Conservation (phyloP, 2,329 filamentous ascomycete genomes). For the Penicillium sp. region DNA sequence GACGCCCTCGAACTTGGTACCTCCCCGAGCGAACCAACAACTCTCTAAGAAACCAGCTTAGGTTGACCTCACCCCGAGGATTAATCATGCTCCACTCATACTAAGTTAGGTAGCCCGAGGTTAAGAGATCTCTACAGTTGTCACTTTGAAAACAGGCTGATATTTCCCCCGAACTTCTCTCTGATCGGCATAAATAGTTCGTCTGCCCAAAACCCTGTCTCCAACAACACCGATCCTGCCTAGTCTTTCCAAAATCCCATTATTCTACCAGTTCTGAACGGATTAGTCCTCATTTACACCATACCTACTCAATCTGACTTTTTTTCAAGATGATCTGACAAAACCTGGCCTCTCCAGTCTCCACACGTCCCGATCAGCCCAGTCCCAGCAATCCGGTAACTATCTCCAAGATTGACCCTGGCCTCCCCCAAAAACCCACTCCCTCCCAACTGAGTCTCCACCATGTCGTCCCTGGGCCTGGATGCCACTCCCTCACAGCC, state of each 20-base stretch:
- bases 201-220: background rate
- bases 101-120: no score
- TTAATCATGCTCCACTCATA: no score
- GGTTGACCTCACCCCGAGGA: background rate
- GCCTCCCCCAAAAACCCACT: background rate
- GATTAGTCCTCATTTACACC: background rate
- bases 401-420: background rate
- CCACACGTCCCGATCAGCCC: background rate
- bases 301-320: background rate
- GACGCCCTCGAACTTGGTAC: background rate
- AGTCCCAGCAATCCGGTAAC: conserved; percentile 1
- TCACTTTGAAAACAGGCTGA: conserved; percentile 12
- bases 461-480: conserved; percentile 10
- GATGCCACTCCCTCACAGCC: conserved; percentile 31
- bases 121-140: no score
- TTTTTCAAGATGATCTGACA: background rate
- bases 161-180: conserved; percentile 10
- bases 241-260: background rate
- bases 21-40: background rate
- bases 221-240: background rate
- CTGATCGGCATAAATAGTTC: background rate
- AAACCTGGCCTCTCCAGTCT: background rate
- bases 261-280: no score
- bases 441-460: background rate
- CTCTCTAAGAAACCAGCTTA: background rate